Percentiles rank a stretch among this genome's conserved stretches.
Evolutionary conservation across 2,329 filamentous ascomycete genomes (phyloP).

Genomic region (Epichloe uncinata): DNA sequence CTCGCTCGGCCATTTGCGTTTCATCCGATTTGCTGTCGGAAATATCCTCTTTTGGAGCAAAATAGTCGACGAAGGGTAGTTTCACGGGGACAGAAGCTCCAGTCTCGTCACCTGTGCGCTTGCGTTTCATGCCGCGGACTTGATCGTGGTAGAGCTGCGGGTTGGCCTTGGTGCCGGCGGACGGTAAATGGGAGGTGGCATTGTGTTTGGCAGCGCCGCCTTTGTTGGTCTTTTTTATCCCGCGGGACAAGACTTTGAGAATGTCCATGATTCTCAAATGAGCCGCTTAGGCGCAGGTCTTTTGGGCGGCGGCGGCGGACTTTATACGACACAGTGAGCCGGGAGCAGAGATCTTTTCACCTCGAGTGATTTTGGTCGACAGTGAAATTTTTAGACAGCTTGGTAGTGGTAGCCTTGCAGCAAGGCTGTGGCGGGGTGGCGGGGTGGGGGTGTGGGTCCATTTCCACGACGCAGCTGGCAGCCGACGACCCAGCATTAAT

Average conservation of each 20-base stretch:
- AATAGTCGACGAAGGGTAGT: constrained; percentile 43
- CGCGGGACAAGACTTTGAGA: constrained; percentile 57
- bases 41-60: constrained; percentile 31
- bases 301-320: background rate
- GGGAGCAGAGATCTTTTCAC: background rate
- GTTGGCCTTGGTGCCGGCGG: constrained; percentile 48
- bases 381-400: constrained; percentile 8
- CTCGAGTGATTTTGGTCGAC: background rate
- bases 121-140: constrained; percentile 40
- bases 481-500: no score
- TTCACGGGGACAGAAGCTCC: constrained; percentile 16
- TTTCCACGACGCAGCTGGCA: background rate
- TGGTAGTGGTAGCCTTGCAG: constrained; percentile 9
- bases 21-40: constrained; percentile 19
- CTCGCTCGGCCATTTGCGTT: constrained; percentile 12
- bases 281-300: background rate
- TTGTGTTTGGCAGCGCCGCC: constrained; percentile 16
- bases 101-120: constrained; percentile 30
- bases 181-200: constrained; percentile 39
- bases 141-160: constrained; percentile 58
- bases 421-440: constrained; percentile 12
- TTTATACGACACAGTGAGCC: background rate
- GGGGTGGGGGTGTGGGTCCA: constrained; percentile 5
- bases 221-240: constrained; percentile 45
- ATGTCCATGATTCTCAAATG: constrained; percentile 45